These are phyloP conservation scores for Annulohypoxylon stygium DNA, from an alignment of 495 filamentous ascomycete genomes.

Conservation along the genomic window DNA sequence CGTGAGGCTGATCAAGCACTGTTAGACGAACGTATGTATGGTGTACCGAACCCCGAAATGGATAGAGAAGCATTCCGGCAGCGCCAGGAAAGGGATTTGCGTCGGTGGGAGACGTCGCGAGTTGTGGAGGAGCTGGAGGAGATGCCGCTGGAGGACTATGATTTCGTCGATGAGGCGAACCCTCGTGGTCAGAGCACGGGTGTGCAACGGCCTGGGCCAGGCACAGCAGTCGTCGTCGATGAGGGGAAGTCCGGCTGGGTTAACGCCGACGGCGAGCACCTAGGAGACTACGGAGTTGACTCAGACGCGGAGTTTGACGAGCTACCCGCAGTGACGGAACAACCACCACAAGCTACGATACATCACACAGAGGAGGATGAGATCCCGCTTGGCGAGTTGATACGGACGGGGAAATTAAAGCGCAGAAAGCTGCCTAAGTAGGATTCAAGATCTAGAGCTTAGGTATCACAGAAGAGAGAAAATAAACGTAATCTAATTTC, in stretches of 20 bases:
- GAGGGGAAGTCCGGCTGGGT: slow-evolving; percentile 78
- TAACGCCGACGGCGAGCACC: slow-evolving; percentile 85
- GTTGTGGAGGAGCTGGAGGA: slow-evolving; percentile 60
- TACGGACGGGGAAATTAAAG: slow-evolving; percentile 62
- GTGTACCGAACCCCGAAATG: slow-evolving; percentile 60
- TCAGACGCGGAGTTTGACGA: slow-evolving; percentile 83
- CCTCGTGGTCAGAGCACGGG: slow-evolving; percentile 40
- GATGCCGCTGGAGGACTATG: slow-evolving; percentile 50
- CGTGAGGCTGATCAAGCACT: slow-evolving; percentile 37
- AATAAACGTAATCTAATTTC: slow-evolving; percentile 15
- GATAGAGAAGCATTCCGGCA: slow-evolving; percentile 62
- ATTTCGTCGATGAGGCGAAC: slow-evolving; percentile 50
- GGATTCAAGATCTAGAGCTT: neutral
- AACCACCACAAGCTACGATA: neutral
- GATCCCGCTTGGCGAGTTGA: slow-evolving; percentile 78
- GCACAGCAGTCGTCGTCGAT: slow-evolving; percentile 29
- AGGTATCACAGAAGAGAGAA: slow-evolving; percentile 7
- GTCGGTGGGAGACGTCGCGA: slow-evolving; percentile 40
- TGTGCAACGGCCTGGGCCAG: slow-evolving; percentile 1
- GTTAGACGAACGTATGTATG: slow-evolving; percentile 59
- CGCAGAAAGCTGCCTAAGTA: slow-evolving; percentile 15
- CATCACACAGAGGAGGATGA: slow-evolving; percentile 70
- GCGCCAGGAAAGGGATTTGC: slow-evolving; percentile 47
- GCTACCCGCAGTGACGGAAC: slow-evolving; percentile 38
- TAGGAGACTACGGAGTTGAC: slow-evolving; percentile 92